Base-by-base conservation (phyloP, 192 early-diverging fungal species). In the Tieghemiomyces parasiticus region DNA sequence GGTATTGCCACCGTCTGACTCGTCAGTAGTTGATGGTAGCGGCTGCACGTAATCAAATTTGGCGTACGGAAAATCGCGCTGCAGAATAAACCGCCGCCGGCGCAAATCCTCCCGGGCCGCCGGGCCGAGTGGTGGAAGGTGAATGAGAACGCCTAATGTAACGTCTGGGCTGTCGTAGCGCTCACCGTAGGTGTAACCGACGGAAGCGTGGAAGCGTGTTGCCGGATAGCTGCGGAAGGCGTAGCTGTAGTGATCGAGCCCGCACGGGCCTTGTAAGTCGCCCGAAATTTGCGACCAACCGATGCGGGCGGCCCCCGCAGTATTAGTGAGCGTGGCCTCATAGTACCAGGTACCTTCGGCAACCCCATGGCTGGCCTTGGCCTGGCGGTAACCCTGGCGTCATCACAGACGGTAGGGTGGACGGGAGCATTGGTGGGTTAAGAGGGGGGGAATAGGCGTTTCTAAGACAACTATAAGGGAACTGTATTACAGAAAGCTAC, bases 231-330 rank as follows among this genome's bases (percentile, higher is more conserved):
- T 78, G 45, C 87, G 78, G 65, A 76, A 78, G 46, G 78, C 78
- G 62, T 87, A 89, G 42, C 78, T 78, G 55, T 86, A 89, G 56
- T 73, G 69, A 61, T 89, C 87, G 56, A 74, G 82, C 0, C 87
- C 87, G 44, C 84, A 87, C 22, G 85, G 83, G 6, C 80, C 87
- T 46, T 89, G 83, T 22, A 87, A 68, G 58, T 85, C 82, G 9
- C 85, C 87, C 26, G 77, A 79, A 61, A 89, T 89, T 70, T 86
- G 83, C 19, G 81, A 79, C 81, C 81, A 89, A 3, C 87, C 87
- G 28, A 89, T 77, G 12, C 86, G 77, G 60, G 68, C 67, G 63
- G 85, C 79, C 28, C 76, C 82, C 50, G 70, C 65, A 35, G 78
- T 71, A n/a, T 67, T 64, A 29, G 71, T 61, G 10, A 89, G 65